phyloP scores from a whole-genome alignment of 2,329 filamentous ascomycete genomes.

The Anthostomella pinea region DNA sequence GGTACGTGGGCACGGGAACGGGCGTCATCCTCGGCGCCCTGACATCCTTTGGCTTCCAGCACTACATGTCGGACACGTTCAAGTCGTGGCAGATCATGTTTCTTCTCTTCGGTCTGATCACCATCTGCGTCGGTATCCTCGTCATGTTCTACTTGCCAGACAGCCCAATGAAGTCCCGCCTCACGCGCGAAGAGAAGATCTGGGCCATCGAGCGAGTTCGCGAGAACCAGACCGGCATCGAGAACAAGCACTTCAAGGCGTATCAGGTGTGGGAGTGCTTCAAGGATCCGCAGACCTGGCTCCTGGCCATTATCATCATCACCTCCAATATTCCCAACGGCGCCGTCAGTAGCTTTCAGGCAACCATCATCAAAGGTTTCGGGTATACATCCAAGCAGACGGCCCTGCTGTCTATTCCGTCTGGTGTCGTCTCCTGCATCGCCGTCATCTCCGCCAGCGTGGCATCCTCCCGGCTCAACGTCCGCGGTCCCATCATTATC shows the following conservation, averaged over 20 bases:
- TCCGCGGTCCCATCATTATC: constrained; percentile 40
- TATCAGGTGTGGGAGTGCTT: constrained; percentile 24
- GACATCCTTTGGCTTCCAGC: constrained; percentile 44
- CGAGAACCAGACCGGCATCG: constrained; percentile 26
- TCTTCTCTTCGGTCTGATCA: constrained; percentile 39
- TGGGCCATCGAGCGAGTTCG: constrained; percentile 27
- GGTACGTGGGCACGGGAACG: constrained; percentile 51
- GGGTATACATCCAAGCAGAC: constrained; percentile 42
- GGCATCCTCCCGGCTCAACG: constrained; percentile 35
- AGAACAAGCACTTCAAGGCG: constrained; percentile 28
- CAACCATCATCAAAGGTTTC: constrained; percentile 40
- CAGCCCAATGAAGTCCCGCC: constrained; percentile 23
- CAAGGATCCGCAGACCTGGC: constrained; percentile 24
- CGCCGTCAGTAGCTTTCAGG: constrained; percentile 40
- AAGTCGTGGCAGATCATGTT: constrained; percentile 53
- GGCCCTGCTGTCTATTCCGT: constrained; percentile 41
- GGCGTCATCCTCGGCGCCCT: constrained; percentile 42
- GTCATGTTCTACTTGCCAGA: constrained; percentile 24
- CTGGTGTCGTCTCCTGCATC: constrained; percentile 40
- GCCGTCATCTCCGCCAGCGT: constrained; percentile 38
- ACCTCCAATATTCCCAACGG: constrained; percentile 33
- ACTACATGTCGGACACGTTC: constrained; percentile 41
- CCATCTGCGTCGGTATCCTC: constrained; percentile 20
- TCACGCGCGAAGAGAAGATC: constrained; percentile 23
- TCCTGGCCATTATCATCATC: constrained; percentile 21